These are phyloP conservation scores for Candolleomyces efflorescens DNA, from an alignment of 768 basidiomycete genomes.

Conservation along the genomic window DNA sequence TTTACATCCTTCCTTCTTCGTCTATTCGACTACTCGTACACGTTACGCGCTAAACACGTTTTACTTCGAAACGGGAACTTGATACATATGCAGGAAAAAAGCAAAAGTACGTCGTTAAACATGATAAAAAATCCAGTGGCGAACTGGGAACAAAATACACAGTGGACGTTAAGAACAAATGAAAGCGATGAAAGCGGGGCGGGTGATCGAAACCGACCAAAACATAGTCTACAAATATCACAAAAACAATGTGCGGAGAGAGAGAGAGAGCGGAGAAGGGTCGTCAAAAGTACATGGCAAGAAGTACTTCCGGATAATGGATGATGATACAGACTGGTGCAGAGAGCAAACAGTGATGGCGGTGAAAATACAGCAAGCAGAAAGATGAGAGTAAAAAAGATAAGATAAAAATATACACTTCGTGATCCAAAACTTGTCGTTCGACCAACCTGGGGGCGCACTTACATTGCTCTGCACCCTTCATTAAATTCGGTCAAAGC, in stretches of 20 bases:
- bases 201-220: background rate
- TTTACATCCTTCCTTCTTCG: background rate
- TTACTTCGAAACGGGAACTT: background rate
- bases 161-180: background rate
- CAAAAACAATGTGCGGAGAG: background rate
- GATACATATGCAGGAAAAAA: background rate
- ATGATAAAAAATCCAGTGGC: background rate
- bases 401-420: background rate
- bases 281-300: no score
- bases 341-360: constrained; percentile 9
- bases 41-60: no score
- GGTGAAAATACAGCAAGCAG: background rate
- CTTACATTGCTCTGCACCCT: constrained; percentile 68
- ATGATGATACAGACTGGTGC: background rate
- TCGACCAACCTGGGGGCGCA: constrained; percentile 17
- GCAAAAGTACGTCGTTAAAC: background rate
- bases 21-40: background rate
- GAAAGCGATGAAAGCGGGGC: background rate
- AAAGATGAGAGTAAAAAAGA: background rate
- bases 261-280: no score
- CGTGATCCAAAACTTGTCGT: background rate
- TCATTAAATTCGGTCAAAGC: constrained; percentile 46
- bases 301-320: no score
- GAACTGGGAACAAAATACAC: background rate
- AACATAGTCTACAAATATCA: background rate